Conservation (phyloP, 257 asterid species). For the Knoxia roxburghii region DNA sequence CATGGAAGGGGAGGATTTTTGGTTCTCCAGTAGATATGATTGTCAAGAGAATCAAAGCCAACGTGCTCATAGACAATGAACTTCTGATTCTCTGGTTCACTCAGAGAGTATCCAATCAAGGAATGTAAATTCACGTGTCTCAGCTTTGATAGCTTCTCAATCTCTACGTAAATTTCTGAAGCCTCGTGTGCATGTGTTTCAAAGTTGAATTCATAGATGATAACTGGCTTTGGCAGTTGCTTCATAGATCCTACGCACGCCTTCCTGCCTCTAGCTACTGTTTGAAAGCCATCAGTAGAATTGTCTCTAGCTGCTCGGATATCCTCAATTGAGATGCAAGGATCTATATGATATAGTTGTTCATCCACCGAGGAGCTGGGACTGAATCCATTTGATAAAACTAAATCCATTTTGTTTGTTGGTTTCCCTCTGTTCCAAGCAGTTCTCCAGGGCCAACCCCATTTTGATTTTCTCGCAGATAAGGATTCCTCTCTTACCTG, state of each 20-base stretch:
- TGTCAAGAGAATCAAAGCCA: background rate
- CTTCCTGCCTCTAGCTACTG: background rate
- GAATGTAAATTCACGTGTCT: background rate
- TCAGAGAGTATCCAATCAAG: slow-evolving; percentile 2
- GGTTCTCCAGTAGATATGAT: background rate
- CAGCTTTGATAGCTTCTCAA: background rate
- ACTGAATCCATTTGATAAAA: background rate
- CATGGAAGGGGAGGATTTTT: background rate
- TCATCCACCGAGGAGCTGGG: background rate
- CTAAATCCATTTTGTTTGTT: background rate
- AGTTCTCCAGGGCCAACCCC: slow-evolving; percentile 4
- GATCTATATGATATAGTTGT: background rate
- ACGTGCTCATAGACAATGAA: background rate
- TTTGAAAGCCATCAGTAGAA: background rate
- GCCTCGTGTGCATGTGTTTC: too few species aligned
- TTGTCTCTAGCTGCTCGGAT: background rate
- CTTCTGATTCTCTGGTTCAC: background rate
- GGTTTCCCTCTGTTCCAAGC: background rate
- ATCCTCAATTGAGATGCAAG: background rate
- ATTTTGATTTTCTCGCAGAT: background rate
- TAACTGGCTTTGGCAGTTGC: background rate
- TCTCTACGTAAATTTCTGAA: background rate
- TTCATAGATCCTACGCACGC: background rate
- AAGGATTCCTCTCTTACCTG: background rate
- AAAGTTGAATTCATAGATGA: background rate